A percentile compares a stretch with the other conserved stretches of the same genome.
These are phyloP conservation scores for Achaetomium macrosporum DNA, from an alignment of 2,329 filamentous ascomycete species.

Conservation along the genomic window DNA sequence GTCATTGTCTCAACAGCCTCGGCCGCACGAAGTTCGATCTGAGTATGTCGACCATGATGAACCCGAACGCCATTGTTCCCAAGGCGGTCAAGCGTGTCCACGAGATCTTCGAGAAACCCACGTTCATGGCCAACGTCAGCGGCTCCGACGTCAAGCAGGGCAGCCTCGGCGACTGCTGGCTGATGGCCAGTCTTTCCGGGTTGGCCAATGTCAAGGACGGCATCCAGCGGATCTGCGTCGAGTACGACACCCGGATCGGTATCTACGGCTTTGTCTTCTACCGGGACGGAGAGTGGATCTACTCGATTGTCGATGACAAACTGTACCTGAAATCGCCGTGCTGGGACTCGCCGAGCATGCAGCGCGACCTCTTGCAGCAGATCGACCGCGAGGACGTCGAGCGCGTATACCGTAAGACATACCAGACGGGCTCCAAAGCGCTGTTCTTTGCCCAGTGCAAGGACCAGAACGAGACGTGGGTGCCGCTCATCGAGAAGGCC, in stretches of 20 bases:
- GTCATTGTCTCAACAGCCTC: conserved; percentile 49
- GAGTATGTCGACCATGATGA: conserved; percentile 37
- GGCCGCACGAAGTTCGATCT: conserved; percentile 49
- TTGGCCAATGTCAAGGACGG: conserved; percentile 66
- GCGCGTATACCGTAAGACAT: conserved; percentile 58
- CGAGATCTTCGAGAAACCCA: conserved; percentile 70
- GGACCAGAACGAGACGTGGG: conserved; percentile 72
- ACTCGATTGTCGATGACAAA: conserved; percentile 87
- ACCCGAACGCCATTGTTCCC: conserved; percentile 49
- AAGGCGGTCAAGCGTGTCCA: conserved; percentile 70
- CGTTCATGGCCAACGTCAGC: conserved; percentile 60
- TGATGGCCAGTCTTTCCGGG: conserved; percentile 71
- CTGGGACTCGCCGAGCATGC: conserved; percentile 72
- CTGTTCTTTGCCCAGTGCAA: conserved; percentile 72
- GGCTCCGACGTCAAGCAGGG: conserved; percentile 75
- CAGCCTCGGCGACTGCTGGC: conserved; percentile 74
- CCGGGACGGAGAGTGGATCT: conserved; percentile 85
- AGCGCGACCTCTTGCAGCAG: conserved; percentile 68
- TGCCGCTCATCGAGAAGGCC: conserved; percentile 72
- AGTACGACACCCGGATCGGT: conserved; percentile 66
- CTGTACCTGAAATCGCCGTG: conserved; percentile 76
- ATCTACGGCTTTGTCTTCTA: conserved; percentile 90
- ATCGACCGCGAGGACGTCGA: conserved; percentile 66
- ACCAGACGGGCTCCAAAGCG: conserved; percentile 68
- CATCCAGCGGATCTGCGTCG: conserved; percentile 69